These are phyloP conservation scores for Acacia acuminata DNA, from an alignment of 306 rosid species.

Conservation along the genomic window DNA sequence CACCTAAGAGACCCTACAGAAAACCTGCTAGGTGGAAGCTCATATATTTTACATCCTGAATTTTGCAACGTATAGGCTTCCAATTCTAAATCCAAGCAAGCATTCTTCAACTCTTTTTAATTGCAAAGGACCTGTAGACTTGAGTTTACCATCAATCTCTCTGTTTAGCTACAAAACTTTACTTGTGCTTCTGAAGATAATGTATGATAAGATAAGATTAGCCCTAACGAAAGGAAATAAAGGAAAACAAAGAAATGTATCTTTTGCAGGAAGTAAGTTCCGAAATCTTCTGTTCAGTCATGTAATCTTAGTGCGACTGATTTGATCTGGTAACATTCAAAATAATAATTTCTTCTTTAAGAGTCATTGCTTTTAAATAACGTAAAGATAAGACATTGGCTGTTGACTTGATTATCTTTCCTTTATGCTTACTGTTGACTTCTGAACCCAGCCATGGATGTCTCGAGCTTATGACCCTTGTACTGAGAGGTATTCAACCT, in stretches of 20 bases:
- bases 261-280: neutral
- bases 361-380: neutral
- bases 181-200: neutral
- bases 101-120: neutral
- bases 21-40: neutral
- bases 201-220: neutral
- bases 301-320: neutral
- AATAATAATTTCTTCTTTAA: neutral
- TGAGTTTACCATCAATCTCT: neutral
- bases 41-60: neutral
- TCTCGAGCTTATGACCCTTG: conserved; percentile 95
- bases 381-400: neutral
- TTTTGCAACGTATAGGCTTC: neutral
- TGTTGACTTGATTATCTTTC: neutral
- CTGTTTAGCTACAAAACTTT: neutral
- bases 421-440: conserved; percentile 17
- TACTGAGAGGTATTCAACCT: conserved; percentile 73
- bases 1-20: neutral
- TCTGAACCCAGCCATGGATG: conserved; percentile 90
- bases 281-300: neutral
- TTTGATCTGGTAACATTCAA: conserved; percentile 1
- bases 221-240: neutral
- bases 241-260: neutral
- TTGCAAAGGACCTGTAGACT: neutral
- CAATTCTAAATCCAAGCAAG: neutral